A percentile compares a stretch with the other conserved stretches of the same genome.
Evolutionary conservation across 257 asterid genomes (phyloP).

Genomic region (Lycium ferocissimum): DNA sequence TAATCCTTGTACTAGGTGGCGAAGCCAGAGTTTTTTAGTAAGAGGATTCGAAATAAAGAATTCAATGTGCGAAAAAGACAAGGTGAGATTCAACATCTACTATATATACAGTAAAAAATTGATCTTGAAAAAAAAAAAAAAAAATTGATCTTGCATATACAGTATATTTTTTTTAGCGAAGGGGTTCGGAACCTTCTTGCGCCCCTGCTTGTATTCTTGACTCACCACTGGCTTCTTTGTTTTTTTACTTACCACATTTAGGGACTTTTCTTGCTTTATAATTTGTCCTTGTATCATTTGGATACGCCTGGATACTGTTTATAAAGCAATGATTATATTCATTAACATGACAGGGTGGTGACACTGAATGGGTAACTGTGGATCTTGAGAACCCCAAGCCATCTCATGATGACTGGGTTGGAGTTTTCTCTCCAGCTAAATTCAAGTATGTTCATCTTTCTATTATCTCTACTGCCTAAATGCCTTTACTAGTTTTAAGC

Average conservation of each 20-base stretch:
- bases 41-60: background rate
- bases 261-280: background rate
- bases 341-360: conserved; percentile 70
- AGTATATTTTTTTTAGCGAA: too few species aligned
- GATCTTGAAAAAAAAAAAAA: too few species aligned
- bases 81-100: too few species aligned
- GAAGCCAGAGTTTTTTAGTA: background rate
- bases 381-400: conserved; percentile 60
- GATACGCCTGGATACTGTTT: background rate
- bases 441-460: conserved; percentile 62
- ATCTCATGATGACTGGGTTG: conserved; percentile 83
- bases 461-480: background rate
- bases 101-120: too few species aligned
- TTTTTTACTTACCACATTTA: background rate
- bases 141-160: background rate
- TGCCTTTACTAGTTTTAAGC: background rate
- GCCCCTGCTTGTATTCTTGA: background rate
- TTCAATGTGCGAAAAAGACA: too few species aligned
- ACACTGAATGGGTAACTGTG: conserved; percentile 65
- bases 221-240: background rate
- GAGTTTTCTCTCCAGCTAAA: conserved; percentile 90
- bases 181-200: too few species aligned
- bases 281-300: background rate
- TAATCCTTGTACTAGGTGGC: background rate
- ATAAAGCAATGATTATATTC: background rate